Percentiles rank a stretch among this genome's conserved stretches.
These are phyloP conservation scores for Lupinus albus DNA, from an alignment of 306 rosid species.

Conservation along the genomic window DNA sequence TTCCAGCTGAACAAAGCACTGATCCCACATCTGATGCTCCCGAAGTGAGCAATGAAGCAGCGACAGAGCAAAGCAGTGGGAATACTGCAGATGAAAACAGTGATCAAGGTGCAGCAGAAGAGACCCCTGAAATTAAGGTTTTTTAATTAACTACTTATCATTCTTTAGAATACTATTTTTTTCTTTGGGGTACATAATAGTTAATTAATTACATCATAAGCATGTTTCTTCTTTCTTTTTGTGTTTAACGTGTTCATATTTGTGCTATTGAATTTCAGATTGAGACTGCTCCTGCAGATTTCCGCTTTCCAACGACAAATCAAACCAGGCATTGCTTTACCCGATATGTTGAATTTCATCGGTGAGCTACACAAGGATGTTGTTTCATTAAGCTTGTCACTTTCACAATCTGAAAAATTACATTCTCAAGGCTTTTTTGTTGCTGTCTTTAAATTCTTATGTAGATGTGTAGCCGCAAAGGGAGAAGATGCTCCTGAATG, in stretches of 20 bases:
- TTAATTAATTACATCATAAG: background rate
- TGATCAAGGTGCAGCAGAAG: slow-evolving; percentile 54
- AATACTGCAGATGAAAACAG: slow-evolving; percentile 54
- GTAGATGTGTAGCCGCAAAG: slow-evolving; percentile 67
- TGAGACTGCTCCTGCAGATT: slow-evolving; percentile 79
- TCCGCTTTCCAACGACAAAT: slow-evolving; percentile 81
- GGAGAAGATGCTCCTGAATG: slow-evolving; percentile 82
- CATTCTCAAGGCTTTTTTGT: background rate
- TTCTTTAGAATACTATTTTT: background rate
- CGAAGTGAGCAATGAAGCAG: slow-evolving; percentile 31
- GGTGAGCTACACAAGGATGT: background rate
- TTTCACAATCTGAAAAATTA: background rate
- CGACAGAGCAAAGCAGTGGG: slow-evolving; percentile 53
- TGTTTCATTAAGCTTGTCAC: background rate
- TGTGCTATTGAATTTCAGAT: slow-evolving; percentile 51
- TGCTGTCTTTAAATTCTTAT: background rate
- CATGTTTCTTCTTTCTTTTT: background rate
- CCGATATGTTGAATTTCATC: slow-evolving; percentile 55
- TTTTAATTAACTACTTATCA: no score
- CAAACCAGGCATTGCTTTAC: slow-evolving; percentile 86
- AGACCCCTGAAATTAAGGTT: slow-evolving; percentile 71
- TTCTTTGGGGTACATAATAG: background rate
- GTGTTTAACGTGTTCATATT: background rate
- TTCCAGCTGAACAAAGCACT: slow-evolving; percentile 43
- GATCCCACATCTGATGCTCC: slow-evolving; percentile 38